Evolutionary conservation across 192 early-diverging fungal genomes (phyloP).

Genomic region (Backusella liffmaniae): DNA sequence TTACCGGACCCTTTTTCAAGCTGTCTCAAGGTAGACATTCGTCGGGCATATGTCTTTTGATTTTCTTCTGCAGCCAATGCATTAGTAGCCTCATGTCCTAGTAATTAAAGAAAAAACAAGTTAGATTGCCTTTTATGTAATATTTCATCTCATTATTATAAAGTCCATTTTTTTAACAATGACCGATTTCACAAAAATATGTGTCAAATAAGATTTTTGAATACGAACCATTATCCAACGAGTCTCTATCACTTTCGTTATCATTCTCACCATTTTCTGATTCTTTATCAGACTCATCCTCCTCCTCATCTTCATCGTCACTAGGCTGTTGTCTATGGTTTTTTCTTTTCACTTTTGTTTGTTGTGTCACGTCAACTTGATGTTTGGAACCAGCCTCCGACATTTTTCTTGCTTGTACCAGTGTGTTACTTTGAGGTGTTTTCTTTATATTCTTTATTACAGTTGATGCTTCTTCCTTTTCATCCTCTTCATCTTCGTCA

Average conservation of each 20-base stretch:
- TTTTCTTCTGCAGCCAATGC: background rate
- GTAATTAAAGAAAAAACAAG: background rate
- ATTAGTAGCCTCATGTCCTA: background rate
- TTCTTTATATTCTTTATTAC: background rate
- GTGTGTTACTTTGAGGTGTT: background rate
- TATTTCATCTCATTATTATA: background rate
- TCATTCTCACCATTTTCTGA: constrained; percentile 12
- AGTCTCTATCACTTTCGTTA: background rate
- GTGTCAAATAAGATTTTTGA: background rate
- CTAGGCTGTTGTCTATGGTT: constrained; percentile 7
- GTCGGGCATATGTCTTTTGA: constrained; percentile 12
- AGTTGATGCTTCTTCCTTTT: background rate
- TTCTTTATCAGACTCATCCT: constrained; percentile 11
- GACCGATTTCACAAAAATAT: background rate
- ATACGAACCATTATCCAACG: background rate
- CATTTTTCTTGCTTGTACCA: background rate
- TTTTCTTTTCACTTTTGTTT: constrained; percentile 1
- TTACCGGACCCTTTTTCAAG: constrained; percentile 11
- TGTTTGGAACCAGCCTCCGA: background rate
- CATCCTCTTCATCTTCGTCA: background rate
- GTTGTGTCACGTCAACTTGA: background rate
- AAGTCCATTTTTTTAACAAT: background rate
- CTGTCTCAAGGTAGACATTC: constrained; percentile 27
- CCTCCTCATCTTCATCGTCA: constrained; percentile 24
- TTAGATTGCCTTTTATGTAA: constrained; percentile 13